These are phyloP conservation scores for Phytophthora rubi DNA, from an alignment of 352 stramenopile species.

Conservation along the genomic window DNA sequence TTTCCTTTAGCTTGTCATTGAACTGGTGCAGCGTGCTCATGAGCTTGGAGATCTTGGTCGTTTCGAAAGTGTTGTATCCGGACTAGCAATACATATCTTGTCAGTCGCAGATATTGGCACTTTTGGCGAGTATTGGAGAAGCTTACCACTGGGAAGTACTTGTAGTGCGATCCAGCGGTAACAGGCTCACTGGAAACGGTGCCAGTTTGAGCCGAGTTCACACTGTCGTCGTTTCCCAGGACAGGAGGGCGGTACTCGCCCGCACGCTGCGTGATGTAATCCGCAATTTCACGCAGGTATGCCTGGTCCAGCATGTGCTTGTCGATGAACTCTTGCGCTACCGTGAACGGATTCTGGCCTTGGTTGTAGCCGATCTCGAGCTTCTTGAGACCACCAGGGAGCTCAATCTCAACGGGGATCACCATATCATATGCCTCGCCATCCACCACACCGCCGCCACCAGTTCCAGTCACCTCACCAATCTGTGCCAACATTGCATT, in stretches of 20 bases:
- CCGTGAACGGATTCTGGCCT: slow-evolving; percentile 96
- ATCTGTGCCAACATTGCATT: slow-evolving; percentile 49
- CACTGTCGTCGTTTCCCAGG: slow-evolving; percentile 47
- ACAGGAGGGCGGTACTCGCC: slow-evolving; percentile 79
- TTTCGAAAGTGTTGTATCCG: slow-evolving; percentile 93
- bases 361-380: slow-evolving; percentile 98
- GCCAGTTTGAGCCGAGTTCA: slow-evolving; percentile 32
- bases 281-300: slow-evolving; percentile 94
- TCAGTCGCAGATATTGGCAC: not conserved
- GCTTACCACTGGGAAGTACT: slow-evolving; percentile 75
- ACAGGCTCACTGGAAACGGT: slow-evolving; percentile 9
- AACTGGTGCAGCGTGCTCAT: slow-evolving; percentile 92
- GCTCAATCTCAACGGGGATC: slow-evolving; percentile 97
- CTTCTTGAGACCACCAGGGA: slow-evolving; percentile 90
- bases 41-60: slow-evolving; percentile 92
- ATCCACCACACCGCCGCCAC: slow-evolving; percentile 89
- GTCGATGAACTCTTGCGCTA: slow-evolving; percentile 97
- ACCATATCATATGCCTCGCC: slow-evolving; percentile 96
- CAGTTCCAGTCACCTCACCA: slow-evolving; percentile 87
- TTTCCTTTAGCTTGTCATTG: slow-evolving; percentile 77
- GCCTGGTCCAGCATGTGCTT: slow-evolving; percentile 94
- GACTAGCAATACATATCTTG: slow-evolving; percentile 38
- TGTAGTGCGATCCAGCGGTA: slow-evolving; percentile 38
- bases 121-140: not conserved
- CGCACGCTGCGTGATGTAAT: slow-evolving; percentile 96